Conservation (phyloP, 495 filamentous ascomycete species). For the Bombardia bombarda region DNA sequence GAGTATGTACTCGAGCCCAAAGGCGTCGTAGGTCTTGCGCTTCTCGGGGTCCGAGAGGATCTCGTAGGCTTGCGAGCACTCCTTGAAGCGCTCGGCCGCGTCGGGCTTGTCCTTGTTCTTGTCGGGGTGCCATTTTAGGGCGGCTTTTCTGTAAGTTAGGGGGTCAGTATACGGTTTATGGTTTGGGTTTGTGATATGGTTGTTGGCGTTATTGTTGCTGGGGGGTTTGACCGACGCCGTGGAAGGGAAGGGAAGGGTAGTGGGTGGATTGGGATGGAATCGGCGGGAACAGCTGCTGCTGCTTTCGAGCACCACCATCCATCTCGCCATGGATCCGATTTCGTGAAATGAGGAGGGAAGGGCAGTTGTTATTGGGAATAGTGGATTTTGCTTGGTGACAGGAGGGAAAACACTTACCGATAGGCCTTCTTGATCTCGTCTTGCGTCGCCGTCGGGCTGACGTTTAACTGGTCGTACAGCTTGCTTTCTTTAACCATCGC, state of each 20-base stretch:
- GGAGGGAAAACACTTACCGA: conserved; percentile 45
- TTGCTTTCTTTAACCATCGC: conserved; percentile 84
- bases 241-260: too few species aligned
- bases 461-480: conserved; percentile 67
- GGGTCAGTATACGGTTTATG: neutral
- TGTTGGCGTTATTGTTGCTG: too few species aligned
- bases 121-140: conserved; percentile 90
- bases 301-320: too few species aligned
- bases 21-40: conserved; percentile 92
- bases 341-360: too few species aligned
- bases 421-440: conserved; percentile 99
- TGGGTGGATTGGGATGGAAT: too few species aligned
- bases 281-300: too few species aligned
- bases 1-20: conserved; percentile 84
- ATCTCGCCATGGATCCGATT: too few species aligned
- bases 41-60: conserved; percentile 97
- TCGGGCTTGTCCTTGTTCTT: conserved; percentile 90
- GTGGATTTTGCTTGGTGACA: neutral
- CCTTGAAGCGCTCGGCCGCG: conserved; percentile 87
- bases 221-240: too few species aligned
- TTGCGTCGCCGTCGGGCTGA: conserved; percentile 71
- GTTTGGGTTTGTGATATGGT: too few species aligned
- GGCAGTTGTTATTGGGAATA: neutral
- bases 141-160: conserved; percentile 57
- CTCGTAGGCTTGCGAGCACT: conserved; percentile 94